Evolutionary conservation across 1,284 basidiomycete species (phyloP), one percentile per base, ranked within the genome.

Genomic region (Austropuccinia psidii): DNA sequence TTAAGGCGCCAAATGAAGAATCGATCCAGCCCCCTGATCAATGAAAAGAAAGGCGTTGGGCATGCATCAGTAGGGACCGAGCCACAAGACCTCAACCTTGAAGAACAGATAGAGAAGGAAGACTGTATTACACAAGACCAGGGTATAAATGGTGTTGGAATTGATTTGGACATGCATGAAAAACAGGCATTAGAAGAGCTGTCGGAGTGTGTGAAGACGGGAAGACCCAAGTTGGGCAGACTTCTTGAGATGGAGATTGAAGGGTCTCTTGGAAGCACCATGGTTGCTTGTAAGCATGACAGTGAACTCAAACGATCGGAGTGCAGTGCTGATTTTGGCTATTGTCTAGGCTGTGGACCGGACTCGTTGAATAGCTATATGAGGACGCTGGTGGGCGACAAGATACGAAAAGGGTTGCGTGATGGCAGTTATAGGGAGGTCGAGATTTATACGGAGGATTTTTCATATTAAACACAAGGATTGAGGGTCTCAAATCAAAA

Each of bases 371-470:
- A 58, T 35, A 45, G 68, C 19, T 60, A 45, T 60, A 49, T 72
- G 41, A 58, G 68, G 24, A 21, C 27, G 4, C 27, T 72, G 29
- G 68, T 72, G 11, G 57, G 15, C 31, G 29, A 24, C 29, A 37
- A 19, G 57, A 60, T 47, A 19, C n/a, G 27, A 37, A 72, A 24
- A 55, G 11, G 4, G 27, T n/a, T n/a, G n/a, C n/a, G n/a, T n/a
- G n/a, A n/a, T n/a, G n/a, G n/a, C n/a, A n/a, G 60, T 15, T 31
- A 47, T 11, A 72, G 61, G 15, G 39, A 72, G 15, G 33, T 72
- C 6, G 57, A 72, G 15, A 61, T 72, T 24, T 72, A 61, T 27
- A 72, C 68, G 19, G 68, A 72, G 39, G 68, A 72, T 61, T 72
- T 72, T 29, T 61, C 68, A 7, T 72, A 72, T 35, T 72, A 17